Evolutionary conservation across 1,284 basidiomycete species (phyloP), one percentile per base, ranked within the genome.

Genomic region (Ganoderma resinaceum): DNA sequence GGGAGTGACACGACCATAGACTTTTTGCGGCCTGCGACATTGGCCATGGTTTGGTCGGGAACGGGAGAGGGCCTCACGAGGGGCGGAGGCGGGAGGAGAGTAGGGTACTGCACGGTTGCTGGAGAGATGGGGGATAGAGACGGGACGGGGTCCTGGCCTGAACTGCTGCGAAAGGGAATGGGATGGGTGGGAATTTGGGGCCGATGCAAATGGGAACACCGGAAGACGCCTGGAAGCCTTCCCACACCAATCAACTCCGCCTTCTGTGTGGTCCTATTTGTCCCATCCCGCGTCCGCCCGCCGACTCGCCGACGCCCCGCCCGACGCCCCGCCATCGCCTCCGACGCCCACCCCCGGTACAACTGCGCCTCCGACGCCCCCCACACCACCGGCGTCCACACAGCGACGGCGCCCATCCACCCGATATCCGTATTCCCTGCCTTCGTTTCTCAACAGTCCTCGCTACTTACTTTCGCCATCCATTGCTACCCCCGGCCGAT

Each of bases 21-120:
- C 83, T 93, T 94, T 91, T 94, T 94, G 79, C 93, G 91, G 80
- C 86, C 89, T 77, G 91, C 86, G 81, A 86, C 86, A 76, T 86
- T 84, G 82, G 89, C 85, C 91, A 93, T 92, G 61, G 67, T 63
- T 66, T 67, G 67, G 61, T 53, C 43, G 67, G 40, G 58, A 33
- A 46, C 37, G 61, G 57, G 35, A 60, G 63, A 8, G 42, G 20
- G 67, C 40, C 61, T 62, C 63, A 64, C 53, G 55, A 55, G 62
- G 70, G 69, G 60, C 69, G 65, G 53, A 64, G 29, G 55, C 58
- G 49, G 65, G 49, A 42, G 40, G 49, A 31, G 65, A 59, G 62
- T 31, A 38, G 59, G 63, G 63, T 60, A 53, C 52, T 63, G 61
- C 65, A 61, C 59, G 63, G 71, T 66, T 70, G 68, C 65, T 70